Evolutionary conservation across 1,284 basidiomycete species (phyloP).

Genomic region (Naganishia albida): DNA sequence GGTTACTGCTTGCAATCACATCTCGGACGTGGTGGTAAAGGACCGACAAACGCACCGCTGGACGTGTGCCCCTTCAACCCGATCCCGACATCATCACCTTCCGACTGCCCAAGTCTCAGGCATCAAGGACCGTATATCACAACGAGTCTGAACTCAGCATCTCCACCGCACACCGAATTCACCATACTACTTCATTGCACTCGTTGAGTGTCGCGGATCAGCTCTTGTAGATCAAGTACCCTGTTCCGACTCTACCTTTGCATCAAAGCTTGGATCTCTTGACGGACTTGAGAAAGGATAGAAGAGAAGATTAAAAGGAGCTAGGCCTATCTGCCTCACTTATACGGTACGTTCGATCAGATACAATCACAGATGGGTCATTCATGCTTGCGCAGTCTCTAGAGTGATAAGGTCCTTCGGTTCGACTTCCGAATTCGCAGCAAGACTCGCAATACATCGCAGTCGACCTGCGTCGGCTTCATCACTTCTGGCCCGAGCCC

Average conservation of each 20-base stretch:
- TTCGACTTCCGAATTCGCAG: too few relatives aligned
- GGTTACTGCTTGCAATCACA: not conserved
- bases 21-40: not conserved
- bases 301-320: not conserved
- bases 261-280: too few relatives aligned
- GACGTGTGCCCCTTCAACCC: constrained; percentile 9
- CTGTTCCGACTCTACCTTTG: too few relatives aligned
- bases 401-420: too few relatives aligned
- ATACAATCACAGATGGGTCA: too few relatives aligned
- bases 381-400: too few relatives aligned
- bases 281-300: too few relatives aligned
- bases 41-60: constrained; percentile 7
- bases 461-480: not conserved
- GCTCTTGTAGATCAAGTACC: too few relatives aligned
- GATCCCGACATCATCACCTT: not conserved
- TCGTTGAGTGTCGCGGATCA: not conserved
- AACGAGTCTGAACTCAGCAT: constrained; percentile 1
- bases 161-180: not conserved
- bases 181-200: not conserved
- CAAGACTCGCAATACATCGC: too few relatives aligned
- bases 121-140: constrained; percentile 17
- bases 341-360: too few relatives aligned
- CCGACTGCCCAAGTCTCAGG: not conserved
- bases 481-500: not conserved
- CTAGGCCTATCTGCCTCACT: too few relatives aligned